Evolutionary conservation across 2,329 filamentous ascomycete species (phyloP).

Genomic region (Ophiocordyceps camponoti-rufipedis): DNA sequence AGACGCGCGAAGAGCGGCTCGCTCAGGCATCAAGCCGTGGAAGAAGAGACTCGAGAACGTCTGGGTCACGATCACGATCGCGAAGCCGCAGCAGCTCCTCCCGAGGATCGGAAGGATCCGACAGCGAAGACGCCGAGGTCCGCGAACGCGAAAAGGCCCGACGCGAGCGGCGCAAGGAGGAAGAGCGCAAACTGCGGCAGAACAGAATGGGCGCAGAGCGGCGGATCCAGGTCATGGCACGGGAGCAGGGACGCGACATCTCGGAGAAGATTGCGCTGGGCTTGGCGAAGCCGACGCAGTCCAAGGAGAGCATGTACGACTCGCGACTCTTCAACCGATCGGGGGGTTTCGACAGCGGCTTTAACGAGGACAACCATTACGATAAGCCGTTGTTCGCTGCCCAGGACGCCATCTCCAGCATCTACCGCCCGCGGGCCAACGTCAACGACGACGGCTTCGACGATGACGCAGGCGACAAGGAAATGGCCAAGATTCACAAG

Average conservation of each 20-base stretch:
- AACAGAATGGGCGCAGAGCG: conserved; percentile 91
- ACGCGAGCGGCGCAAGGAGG: conserved; percentile 60
- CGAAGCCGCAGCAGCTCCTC: conserved; percentile 31
- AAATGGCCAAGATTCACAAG: conserved; percentile 80
- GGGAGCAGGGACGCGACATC: conserved; percentile 92
- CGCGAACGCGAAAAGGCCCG: conserved; percentile 62
- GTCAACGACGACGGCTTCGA: conserved; percentile 50
- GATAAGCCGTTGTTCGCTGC: conserved; percentile 95
- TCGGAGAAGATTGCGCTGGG: conserved; percentile 93
- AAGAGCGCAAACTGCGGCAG: conserved; percentile 79
- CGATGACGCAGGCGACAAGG: conserved; percentile 60
- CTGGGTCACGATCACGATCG: conserved; percentile 15
- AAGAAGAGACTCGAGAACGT: conserved; percentile 11
- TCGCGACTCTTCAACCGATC: conserved; percentile 88
- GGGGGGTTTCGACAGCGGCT: conserved; percentile 75
- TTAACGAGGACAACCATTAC: conserved; percentile 96
- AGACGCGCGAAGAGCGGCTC: conserved; percentile 69
- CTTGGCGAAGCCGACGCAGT: conserved; percentile 83
- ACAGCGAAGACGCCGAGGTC: conserved; percentile 49
- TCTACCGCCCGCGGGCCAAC: conserved; percentile 67
- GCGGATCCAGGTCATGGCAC: conserved; percentile 77
- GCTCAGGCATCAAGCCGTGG: conserved; percentile 24
- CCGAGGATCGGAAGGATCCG: conserved; percentile 19
- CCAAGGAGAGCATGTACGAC: conserved; percentile 91
- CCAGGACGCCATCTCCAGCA: conserved; percentile 84